Evolutionary conservation across 2,329 filamentous ascomycete species (phyloP), one percentile per base, ranked within the genome.

Genomic region (Helicocarpus griseus): DNA sequence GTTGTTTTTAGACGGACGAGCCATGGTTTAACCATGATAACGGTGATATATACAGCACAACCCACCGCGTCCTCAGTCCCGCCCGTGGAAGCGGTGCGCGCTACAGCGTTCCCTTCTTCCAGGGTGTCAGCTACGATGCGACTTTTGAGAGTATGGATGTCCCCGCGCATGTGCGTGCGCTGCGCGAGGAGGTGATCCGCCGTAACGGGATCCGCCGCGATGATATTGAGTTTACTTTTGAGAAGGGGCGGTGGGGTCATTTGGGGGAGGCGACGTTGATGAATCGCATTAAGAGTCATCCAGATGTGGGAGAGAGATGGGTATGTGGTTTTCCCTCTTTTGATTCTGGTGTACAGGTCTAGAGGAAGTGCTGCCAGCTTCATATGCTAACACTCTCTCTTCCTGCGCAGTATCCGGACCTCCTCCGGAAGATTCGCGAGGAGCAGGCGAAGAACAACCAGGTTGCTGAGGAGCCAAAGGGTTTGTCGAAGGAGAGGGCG

Each of bases 171-270:
- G 80, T 90, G 14, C 73, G 76, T 59, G 78, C 73, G 62, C 75
- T 86, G 71, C 74, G 86, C 46, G 71, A 79, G 56, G 69, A 73
- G 56, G 75, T 87, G 19, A 63, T 86, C 1, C 75, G 73, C 61
- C 63, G 61, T 48, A 79, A 80, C 29, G 81, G 79, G 1, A 71
- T 75, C 26, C 67, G 79, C 36, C 65, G 81, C 40, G 85, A 89
- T 60, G 87, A 90, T 62, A 87, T 91, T 43, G 89, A 94, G 72
- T 94, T 93, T 65, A 93, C 88, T 2, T 94, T 94, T 63, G 78
- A 83, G 22, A 82, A 77, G 55, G 86, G 86, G 14, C 75, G 80
- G 51, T 79, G 76, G 63, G 79, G 81, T 14, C 81, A 78, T 58
- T 70, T 94, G 7, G 88, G 89, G 4, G 87, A 94, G 73, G 89